Percentiles rank a stretch among this genome's conserved stretches.
phyloP scores from a whole-genome alignment of 345 rosid genomes.

The Laguncularia racemosa region DNA sequence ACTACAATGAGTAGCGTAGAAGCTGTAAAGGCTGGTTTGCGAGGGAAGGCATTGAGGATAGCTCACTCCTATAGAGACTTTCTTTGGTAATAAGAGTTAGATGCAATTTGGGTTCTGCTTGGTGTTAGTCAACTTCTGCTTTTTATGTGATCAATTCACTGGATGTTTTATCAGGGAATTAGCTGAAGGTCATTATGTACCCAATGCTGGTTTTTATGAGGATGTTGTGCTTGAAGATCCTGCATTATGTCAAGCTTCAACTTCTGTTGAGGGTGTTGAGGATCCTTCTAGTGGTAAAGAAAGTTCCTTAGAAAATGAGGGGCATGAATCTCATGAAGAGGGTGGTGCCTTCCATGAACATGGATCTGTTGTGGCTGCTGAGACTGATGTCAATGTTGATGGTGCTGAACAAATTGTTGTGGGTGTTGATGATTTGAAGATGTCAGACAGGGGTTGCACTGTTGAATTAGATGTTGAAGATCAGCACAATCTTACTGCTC shows the following conservation, averaged over 20 bases:
- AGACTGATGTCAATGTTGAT: slow-evolving; percentile 21
- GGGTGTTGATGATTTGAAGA: slow-evolving; percentile 33
- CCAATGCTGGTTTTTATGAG: slow-evolving; percentile 77
- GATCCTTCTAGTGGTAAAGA: slow-evolving; percentile 24
- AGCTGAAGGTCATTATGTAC: slow-evolving; percentile 66
- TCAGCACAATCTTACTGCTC: slow-evolving; percentile 35
- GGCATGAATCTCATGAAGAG: slow-evolving; percentile 17
- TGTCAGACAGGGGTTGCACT: slow-evolving; percentile 26
- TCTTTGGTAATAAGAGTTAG: slow-evolving; percentile 45
- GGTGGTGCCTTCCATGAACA: slow-evolving; percentile 10
- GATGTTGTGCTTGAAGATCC: slow-evolving; percentile 84
- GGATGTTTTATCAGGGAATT: slow-evolving; percentile 53
- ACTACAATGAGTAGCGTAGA: slow-evolving; percentile 77
- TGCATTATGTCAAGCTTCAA: slow-evolving; percentile 35
- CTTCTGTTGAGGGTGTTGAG: slow-evolving; percentile 29
- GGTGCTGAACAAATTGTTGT: slow-evolving; percentile 25
- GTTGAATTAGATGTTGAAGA: slow-evolving; percentile 37
- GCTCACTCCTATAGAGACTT: slow-evolving; percentile 74
- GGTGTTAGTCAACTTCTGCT: not conserved
- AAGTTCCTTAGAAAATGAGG: slow-evolving; percentile 17
- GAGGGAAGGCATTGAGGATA: slow-evolving; percentile 89
- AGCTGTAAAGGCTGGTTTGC: slow-evolving; percentile 79
- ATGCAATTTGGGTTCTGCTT: slow-evolving; percentile 13
- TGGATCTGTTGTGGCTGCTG: slow-evolving; percentile 16
- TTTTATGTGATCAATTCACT: not conserved